Base-by-base conservation (phyloP, 1,284 basidiomycete genomes). In the Apiotrichum gamsii region DNA sequence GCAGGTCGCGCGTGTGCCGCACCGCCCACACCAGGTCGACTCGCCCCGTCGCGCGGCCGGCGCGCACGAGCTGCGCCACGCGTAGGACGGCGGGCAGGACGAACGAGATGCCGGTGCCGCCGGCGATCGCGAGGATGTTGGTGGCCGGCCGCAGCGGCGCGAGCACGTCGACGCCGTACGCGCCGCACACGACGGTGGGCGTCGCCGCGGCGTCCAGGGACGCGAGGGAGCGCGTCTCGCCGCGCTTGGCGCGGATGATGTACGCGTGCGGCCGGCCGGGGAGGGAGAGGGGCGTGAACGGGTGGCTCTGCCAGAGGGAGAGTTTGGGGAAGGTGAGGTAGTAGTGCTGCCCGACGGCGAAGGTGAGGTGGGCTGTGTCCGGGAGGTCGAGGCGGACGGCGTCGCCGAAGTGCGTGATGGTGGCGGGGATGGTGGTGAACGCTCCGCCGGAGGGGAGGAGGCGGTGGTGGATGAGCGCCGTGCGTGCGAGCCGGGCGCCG, bases 51-150 rank as follows among this genome's bases (percentile, higher is more conserved):
- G 24, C 34, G 13, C 33, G 40, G 25, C 25, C 25, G 25, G 25
- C 42, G 20, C 34, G 37, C 20, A 45, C 39, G 16, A 35, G 53
- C 39, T 45, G 39, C 8, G 56, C 47, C 3, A 61, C 45, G 16
- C 53, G 34, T 18, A 65, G 45, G 10, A 63, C 43, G 4, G 62
- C 56, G 9, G 63, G 61, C 19, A 65, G 47, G 29, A 62, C 62
- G 21, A 57, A 65, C 2, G 57, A 56, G 36, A 65, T 61, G 8
- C 62, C 62, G 1, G 62, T 65, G 2, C 62, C 62, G 16, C 62
- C 62, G 1, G 62, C 59, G 14, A 65, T 49, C 39, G 56, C 58
- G n/a, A 62, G 53, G n/a, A 65, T 80, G 41, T 59, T 60, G 20
- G 48, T 45, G 5, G 13, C 14, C 10, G 33, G 39, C 2, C 44